Evolutionary conservation across 1,284 basidiomycete genomes (phyloP).

Genomic region (Cryptococcus sp.): DNA sequence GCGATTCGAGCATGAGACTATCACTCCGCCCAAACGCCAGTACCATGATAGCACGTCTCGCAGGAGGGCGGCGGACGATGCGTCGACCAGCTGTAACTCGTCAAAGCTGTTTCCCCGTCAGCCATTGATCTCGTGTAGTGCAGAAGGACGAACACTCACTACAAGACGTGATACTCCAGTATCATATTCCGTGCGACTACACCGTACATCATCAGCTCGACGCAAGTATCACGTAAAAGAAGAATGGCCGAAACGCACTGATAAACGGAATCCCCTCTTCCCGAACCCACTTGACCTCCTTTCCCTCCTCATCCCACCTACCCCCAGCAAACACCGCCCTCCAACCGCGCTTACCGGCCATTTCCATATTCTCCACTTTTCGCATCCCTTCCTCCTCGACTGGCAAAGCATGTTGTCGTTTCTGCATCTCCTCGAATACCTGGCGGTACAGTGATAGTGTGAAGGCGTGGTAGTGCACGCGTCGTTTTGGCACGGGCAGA

Average conservation of each 20-base stretch:
- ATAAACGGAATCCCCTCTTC: slow-evolving; percentile 52
- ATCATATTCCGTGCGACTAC: slow-evolving; percentile 54
- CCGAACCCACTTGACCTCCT: slow-evolving; percentile 33
- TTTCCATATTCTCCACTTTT: slow-evolving; percentile 54
- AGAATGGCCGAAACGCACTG: slow-evolving; percentile 27
- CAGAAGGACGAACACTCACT: slow-evolving; percentile 39
- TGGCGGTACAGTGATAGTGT: slow-evolving; percentile 67
- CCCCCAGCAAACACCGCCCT: slow-evolving; percentile 55
- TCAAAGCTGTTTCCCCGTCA: slow-evolving; percentile 57
- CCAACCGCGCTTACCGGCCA: slow-evolving; percentile 45
- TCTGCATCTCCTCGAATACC: slow-evolving; percentile 54
- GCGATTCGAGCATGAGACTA: slow-evolving; percentile 63
- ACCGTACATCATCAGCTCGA: slow-evolving; percentile 1
- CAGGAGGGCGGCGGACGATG: slow-evolving; percentile 66
- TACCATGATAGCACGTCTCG: slow-evolving; percentile 73
- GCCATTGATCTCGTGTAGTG: too few relatives aligned
- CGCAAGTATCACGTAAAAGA: too few relatives aligned
- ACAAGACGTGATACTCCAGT: slow-evolving; percentile 54
- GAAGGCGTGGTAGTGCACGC: slow-evolving; percentile 70
- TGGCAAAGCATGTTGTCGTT: slow-evolving; percentile 15
- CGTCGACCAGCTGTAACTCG: slow-evolving; percentile 71
- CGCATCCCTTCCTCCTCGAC: slow-evolving; percentile 30
- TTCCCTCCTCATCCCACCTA: slow-evolving; percentile 45
- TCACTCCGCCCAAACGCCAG: slow-evolving; percentile 72
- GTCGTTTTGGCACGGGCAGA: slow-evolving; percentile 63